phyloP scores from a whole-genome alignment of 306 rosid species.

The Prunus campanulata region DNA sequence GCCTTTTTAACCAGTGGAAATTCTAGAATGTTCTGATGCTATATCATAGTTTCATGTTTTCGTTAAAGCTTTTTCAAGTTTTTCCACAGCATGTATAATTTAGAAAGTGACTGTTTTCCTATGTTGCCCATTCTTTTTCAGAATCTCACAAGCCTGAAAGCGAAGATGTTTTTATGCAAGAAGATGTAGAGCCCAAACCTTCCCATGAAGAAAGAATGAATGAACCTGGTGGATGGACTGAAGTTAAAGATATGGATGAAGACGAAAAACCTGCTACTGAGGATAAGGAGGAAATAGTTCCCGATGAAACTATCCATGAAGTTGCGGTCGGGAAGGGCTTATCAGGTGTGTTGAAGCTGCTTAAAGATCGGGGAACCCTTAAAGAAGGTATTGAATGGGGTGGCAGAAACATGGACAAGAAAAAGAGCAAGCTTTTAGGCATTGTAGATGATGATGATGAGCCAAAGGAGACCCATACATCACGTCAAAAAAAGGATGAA shows the following conservation, averaged over 20 bases:
- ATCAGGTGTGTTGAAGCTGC: slow-evolving; percentile 79
- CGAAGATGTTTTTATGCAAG: slow-evolving; percentile 87
- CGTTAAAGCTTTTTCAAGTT: neutral
- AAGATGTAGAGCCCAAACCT: slow-evolving; percentile 57
- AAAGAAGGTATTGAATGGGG: slow-evolving; percentile 96
- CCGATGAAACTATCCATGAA: slow-evolving; percentile 92
- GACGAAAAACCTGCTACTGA: slow-evolving; percentile 53
- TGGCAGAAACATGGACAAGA: slow-evolving; percentile 99
- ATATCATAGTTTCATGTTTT: neutral
- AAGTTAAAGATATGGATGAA: slow-evolving; percentile 56
- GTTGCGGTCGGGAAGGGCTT: slow-evolving; percentile 85
- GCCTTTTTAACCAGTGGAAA: neutral
- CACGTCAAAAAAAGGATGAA: slow-evolving; percentile 6
- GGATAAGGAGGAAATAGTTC: slow-evolving; percentile 56
- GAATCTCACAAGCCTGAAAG: slow-evolving; percentile 81
- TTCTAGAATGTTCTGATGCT: neutral
- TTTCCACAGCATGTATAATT: neutral
- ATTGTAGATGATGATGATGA: slow-evolving; percentile 64
- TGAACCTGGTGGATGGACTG: slow-evolving; percentile 83
- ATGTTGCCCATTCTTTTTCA: slow-evolving; percentile 37
- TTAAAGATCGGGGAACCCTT: slow-evolving; percentile 88
- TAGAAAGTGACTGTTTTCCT: slow-evolving; percentile 1
- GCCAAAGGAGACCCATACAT: slow-evolving; percentile 40
- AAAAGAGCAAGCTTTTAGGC: slow-evolving; percentile 90
- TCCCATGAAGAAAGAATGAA: slow-evolving; percentile 47